Evolutionary conservation across 1,284 basidiomycete genomes (phyloP).

Genomic region (Singerocomus inundabilis): DNA sequence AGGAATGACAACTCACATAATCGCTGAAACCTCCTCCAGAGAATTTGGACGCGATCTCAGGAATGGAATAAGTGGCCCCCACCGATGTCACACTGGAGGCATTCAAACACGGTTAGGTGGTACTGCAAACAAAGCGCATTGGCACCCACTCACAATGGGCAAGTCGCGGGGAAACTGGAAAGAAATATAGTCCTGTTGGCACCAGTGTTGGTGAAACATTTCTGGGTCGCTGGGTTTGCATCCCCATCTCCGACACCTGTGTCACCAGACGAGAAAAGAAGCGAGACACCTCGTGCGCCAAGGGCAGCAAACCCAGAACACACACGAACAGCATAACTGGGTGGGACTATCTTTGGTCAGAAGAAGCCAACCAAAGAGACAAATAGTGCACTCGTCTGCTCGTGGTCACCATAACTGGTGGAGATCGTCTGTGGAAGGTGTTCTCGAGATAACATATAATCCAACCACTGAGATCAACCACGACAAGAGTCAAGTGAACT

Average conservation of each 20-base stretch:
- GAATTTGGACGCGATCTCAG: slow-evolving; percentile 54
- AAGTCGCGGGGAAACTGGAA: slow-evolving; percentile 53
- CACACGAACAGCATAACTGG: too few species aligned
- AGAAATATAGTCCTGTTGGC: slow-evolving; percentile 53
- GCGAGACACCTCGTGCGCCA: slow-evolving; percentile 63
- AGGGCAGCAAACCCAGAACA: slow-evolving; percentile 52
- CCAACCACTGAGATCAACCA: slow-evolving; percentile 54
- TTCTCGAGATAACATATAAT: slow-evolving; percentile 44
- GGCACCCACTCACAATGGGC: slow-evolving; percentile 37
- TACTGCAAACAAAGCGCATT: not conserved
- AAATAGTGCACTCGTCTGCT: slow-evolving; percentile 51
- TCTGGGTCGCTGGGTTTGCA: slow-evolving; percentile 45
- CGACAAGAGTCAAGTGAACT: not conserved
- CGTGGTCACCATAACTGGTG: slow-evolving; percentile 55
- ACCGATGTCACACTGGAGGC: slow-evolving; percentile 52
- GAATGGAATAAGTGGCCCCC: slow-evolving; percentile 55
- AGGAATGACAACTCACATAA: slow-evolving; percentile 20
- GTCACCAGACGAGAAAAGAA: slow-evolving; percentile 67
- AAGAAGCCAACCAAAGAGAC: not conserved
- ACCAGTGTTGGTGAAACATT: slow-evolving; percentile 62
- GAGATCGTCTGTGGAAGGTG: slow-evolving; percentile 34
- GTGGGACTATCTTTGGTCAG: too few species aligned
- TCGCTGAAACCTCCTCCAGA: slow-evolving; percentile 66
- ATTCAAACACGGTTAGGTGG: not conserved
- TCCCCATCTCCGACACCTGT: slow-evolving; percentile 64